Evolutionary conservation across 192 early-diverging fungal genomes (phyloP).

Genomic region (Chytriomyces sp.): DNA sequence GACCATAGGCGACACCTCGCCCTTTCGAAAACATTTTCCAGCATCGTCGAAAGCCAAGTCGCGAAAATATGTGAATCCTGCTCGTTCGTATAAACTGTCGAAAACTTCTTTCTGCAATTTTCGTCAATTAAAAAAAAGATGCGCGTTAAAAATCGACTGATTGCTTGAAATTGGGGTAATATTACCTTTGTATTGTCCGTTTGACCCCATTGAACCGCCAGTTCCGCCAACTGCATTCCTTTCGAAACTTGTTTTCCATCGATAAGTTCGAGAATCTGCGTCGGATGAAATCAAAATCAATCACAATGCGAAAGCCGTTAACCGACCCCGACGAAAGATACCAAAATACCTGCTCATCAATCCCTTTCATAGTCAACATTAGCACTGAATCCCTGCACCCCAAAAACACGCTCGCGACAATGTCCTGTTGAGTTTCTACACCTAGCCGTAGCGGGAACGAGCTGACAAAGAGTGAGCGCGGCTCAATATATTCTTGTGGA

Average conservation of each 20-base stretch:
- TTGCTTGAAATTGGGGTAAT: no score
- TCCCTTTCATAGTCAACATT: constrained; percentile 63
- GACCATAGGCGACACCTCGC: constrained; percentile 63
- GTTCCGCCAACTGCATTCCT: constrained; percentile 66
- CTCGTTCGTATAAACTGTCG: constrained; percentile 58
- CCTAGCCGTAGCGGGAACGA: constrained; percentile 50
- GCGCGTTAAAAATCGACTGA: not conserved
- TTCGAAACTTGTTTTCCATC: constrained; percentile 62
- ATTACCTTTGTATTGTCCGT: constrained; percentile 50
- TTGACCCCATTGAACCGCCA: constrained; percentile 55
- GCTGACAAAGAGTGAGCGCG: constrained; percentile 47
- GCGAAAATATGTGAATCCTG: constrained; percentile 65
- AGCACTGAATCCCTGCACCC: constrained; percentile 63
- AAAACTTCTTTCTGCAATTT: constrained; percentile 24
- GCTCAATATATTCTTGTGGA: constrained; percentile 31
- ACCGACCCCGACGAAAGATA: not conserved
- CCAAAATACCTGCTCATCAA: constrained; percentile 55
- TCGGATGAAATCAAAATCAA: not conserved
- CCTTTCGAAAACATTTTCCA: constrained; percentile 63
- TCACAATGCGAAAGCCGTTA: constrained; percentile 19
- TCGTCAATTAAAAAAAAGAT: not conserved
- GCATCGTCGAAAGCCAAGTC: constrained; percentile 74
- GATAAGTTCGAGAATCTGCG: constrained; percentile 59
- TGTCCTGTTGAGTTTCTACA: not conserved
- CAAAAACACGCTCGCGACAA: constrained; percentile 51